Base-by-base conservation (phyloP, 306 rosid genomes). In the Luffa acutangula region DNA sequence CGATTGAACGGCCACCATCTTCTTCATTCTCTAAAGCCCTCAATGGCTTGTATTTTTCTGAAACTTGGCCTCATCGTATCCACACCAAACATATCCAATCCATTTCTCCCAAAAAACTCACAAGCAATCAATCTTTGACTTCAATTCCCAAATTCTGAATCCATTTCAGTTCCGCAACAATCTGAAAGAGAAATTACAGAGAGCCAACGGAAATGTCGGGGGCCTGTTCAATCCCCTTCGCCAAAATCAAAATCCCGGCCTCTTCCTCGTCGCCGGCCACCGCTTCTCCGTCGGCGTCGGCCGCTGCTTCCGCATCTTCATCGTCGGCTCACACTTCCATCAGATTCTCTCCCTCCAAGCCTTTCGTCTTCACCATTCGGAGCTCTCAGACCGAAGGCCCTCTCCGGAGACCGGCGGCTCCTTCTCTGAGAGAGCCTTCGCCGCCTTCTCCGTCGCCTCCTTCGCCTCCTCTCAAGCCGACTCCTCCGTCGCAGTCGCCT, bases 321-420 rank as follows among this genome's bases (percentile, higher is more conserved):
- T 83, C 91, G 2, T 70, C 93, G 45, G 42, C 89, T 49, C 59
- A 72, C 54, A 0, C 7, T 25, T 49, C 78, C 59, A 33, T 89
- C 63, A 78, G 87, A 8, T 83, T 73, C 81, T 76, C 86, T 42
- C 80, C 92, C 69, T 42, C 78, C 13, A 63, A 34, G 80, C 85
- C 85, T 83, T 83, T 34, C 62, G 25, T 79, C 64, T 78, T 89
- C 78, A 75, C 90, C 31, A 75, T 91, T 56, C 82, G 96, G 83
- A 88, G 89, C 78, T 90, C 95, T 79, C 95, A 92, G 82, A 80
- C 91, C 33, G 97, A 95, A 51, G 97, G 97, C 3, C 98, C 97
- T 81, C 75, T 95, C 9, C 90, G 97, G 89, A 95, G 98, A 90
- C 98, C 98, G 36, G 85, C 76, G 75, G 90, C 91, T 78, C 97